phyloP scores from a whole-genome alignment of 1,284 basidiomycete genomes.

The Phaffia rhodozyma region DNA sequence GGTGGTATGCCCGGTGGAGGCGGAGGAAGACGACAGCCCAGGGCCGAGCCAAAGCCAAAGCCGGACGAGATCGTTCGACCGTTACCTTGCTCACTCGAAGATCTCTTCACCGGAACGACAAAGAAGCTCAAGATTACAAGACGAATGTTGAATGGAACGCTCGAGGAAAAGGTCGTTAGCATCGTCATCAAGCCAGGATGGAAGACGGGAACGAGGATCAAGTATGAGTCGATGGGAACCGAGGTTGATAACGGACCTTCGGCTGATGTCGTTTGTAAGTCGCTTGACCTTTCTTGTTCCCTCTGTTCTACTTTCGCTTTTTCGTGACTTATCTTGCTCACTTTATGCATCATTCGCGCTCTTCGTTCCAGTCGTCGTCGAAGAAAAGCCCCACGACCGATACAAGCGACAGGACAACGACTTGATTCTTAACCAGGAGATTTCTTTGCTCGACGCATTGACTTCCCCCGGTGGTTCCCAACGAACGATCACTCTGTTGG shows the following conservation, averaged over 20 bases:
- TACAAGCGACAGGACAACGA: slow-evolving; percentile 74
- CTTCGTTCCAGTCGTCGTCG: slow-evolving; percentile 51
- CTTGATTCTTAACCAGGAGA: slow-evolving; percentile 48
- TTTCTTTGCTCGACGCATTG: slow-evolving; percentile 77
- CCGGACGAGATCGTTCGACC: slow-evolving; percentile 64
- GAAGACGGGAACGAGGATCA: slow-evolving; percentile 68
- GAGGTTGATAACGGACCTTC: slow-evolving; percentile 18
- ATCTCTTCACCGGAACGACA: slow-evolving; percentile 68
- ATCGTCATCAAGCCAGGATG: slow-evolving; percentile 65
- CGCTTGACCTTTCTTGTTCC: neutral
- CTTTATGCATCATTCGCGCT: neutral
- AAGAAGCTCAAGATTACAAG: slow-evolving; percentile 86
- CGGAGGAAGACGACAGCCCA: slow-evolving; percentile 22
- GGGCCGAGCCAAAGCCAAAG: slow-evolving; percentile 36
- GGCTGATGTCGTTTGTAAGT: slow-evolving; percentile 18
- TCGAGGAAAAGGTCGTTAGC: slow-evolving; percentile 83
- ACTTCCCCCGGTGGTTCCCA: slow-evolving; percentile 39
- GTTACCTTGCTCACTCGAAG: slow-evolving; percentile 68
- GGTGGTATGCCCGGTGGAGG: slow-evolving; percentile 46
- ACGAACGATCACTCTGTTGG: slow-evolving; percentile 48
- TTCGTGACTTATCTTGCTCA: slow-evolving; percentile 6
- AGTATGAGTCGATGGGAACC: slow-evolving; percentile 15
- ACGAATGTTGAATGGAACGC: slow-evolving; percentile 53
- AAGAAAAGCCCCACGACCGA: slow-evolving; percentile 70
- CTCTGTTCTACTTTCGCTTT: neutral